A percentile compares a stretch with the other conserved stretches of the same genome.
phyloP scores from a whole-genome alignment of 2,329 filamentous ascomycete genomes.

The Lomentospora prolificans region DNA sequence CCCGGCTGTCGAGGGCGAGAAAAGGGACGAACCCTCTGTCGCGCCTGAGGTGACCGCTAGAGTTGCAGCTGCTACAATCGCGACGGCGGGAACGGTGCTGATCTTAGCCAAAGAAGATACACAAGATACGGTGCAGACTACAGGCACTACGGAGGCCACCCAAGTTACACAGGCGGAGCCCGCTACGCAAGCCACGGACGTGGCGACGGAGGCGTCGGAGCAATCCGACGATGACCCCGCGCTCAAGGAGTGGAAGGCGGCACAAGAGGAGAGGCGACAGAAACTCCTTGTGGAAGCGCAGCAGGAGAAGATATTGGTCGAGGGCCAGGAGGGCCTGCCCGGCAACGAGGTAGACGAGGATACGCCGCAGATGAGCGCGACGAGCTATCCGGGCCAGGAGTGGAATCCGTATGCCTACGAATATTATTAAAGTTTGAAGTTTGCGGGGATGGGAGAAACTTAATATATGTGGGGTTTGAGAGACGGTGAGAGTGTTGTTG shows the following conservation, averaged over 20 bases:
- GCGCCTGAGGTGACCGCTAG: neutral
- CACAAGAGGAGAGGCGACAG: constrained; percentile 34
- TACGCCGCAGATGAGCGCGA: constrained; percentile 50
- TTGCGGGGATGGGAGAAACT: neutral
- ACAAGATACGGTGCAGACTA: constrained; percentile 5
- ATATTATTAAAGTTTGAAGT: neutral
- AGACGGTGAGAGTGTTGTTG: no score
- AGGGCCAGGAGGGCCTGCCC: constrained; percentile 17
- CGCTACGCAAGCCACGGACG: constrained; percentile 5
- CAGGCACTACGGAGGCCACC: constrained; percentile 4
- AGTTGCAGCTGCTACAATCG: neutral
- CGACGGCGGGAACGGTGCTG: neutral
- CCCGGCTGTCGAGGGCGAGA: neutral
- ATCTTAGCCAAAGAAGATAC: neutral
- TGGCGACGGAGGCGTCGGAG: constrained; percentile 4
- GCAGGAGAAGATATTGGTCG: constrained; percentile 44
- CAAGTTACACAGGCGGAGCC: constrained; percentile 7
- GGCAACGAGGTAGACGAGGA: constrained; percentile 24
- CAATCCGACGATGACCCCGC: constrained; percentile 14
- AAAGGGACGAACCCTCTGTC: neutral
- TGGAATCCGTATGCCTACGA: constrained; percentile 47
- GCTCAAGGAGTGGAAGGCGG: constrained; percentile 30
- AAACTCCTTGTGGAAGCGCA: constrained; percentile 30
- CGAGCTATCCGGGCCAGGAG: constrained; percentile 61
- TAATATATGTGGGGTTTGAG: no score